Evolutionary conservation across 1,284 basidiomycete species (phyloP), one percentile per base, ranked within the genome.

Genomic region (Moesziomyces parantarcticus): DNA sequence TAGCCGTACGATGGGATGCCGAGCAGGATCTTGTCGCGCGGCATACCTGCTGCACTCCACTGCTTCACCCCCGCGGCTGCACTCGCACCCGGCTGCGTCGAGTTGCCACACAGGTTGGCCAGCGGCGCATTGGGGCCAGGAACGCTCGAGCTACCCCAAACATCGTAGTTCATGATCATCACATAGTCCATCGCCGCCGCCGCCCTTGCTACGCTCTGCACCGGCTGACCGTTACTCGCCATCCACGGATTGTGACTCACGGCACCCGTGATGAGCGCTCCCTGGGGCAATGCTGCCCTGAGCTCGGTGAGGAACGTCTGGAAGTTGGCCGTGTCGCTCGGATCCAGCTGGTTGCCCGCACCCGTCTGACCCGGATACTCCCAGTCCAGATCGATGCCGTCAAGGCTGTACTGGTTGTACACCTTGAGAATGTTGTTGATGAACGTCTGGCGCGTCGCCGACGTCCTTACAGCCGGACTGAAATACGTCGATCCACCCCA

Each of bases 311-410:
- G 45, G 58, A 81, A 80, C 3, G 74, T 71, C 49, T 78, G 76
- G 53, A 78, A 74, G 36, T 81, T 81, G 16, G 54, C 57, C 4
- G 78, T 69, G 29, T 81, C 79, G 16, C 50, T 39, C 8, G 60
- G 21, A 50, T 66, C 55, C 13, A 54, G 39, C 21, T 87, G 87
- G 29, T 69, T 63, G 1, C 73, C 58, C 11, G 54, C 39, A 3
- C 49, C 58, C 9, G 50, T 29, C 22, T 59, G 50, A 21, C 47
- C 39, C n/a, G 63, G 61, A 29, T 66, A 87, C 83, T 89, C 88
- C 67, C 87, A 89, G 76, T 89, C 88, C 20, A 89, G 84, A 57
- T 89, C 88, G 40, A 89, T 81, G 21, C 88, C 89, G 63, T 89
- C 87, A 16, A 89, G 78, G 16, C 84, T 79, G 69, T 86, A 88